Percentiles rank a stretch among this genome's conserved stretches.
Evolutionary conservation across 2,329 filamentous ascomycete genomes (phyloP).

Genomic region (Colletotrichum musae): DNA sequence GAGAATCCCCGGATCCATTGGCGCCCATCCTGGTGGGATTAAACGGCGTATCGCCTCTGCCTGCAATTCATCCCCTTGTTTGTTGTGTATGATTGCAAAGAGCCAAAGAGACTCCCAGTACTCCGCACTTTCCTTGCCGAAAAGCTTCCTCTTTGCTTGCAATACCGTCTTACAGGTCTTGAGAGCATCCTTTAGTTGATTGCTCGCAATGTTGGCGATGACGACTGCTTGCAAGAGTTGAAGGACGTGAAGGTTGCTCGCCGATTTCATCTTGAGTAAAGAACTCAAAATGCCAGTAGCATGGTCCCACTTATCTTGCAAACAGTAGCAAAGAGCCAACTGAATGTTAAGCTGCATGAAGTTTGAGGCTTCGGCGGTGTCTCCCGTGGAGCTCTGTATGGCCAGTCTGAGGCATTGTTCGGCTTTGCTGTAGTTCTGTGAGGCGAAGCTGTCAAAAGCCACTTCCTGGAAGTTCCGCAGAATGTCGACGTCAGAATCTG

Average conservation of each 20-base stretch:
- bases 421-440: conserved; percentile 21
- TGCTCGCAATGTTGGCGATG: neutral
- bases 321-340: conserved; percentile 14
- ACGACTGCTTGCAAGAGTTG: conserved; percentile 8
- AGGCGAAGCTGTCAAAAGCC: conserved; percentile 14
- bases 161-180: neutral
- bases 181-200: neutral
- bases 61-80: neutral
- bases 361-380: neutral
- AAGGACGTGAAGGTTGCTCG: conserved; percentile 7
- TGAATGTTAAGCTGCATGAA: conserved; percentile 20
- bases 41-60: conserved; percentile 9
- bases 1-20: neutral
- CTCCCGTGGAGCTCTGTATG: conserved; percentile 8
- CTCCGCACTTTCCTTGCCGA: conserved; percentile 1
- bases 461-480: conserved; percentile 24
- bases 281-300: neutral
- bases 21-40: conserved; percentile 4
- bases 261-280: conserved; percentile 1
- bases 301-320: conserved; percentile 26
- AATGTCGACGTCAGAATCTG: conserved; percentile 11
- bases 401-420: conserved; percentile 23
- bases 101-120: conserved; percentile 14
- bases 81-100: conserved; percentile 16
- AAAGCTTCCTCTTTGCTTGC: conserved; percentile 7